Evolutionary conservation across 2,329 filamentous ascomycete species (phyloP).

Genomic region (Nemania diffusa): DNA sequence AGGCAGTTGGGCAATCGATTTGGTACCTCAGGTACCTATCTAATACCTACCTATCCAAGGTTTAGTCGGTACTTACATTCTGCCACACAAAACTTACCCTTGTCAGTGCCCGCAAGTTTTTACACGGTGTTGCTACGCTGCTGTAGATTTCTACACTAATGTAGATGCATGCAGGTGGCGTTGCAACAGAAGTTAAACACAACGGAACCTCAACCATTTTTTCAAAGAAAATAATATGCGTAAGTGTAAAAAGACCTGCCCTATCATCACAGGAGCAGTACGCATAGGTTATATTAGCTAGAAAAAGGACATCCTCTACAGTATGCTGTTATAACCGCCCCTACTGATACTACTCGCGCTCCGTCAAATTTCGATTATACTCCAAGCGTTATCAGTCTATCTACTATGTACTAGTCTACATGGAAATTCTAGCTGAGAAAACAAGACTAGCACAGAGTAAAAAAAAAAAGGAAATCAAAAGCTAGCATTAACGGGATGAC

Average conservation of each 20-base stretch:
- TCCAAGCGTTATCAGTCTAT: neutral
- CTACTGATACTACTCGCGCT: neutral
- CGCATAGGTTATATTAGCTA: neutral
- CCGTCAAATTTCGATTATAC: neutral
- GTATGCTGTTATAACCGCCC: neutral
- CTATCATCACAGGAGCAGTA: neutral
- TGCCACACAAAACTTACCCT: neutral
- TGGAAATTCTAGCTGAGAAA: constrained; percentile 1
- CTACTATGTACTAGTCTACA: neutral
- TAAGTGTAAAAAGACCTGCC: too few species aligned
- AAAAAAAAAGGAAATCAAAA: neutral
- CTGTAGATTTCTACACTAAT: too few species aligned
- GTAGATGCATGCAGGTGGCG: neutral
- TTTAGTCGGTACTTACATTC: neutral
- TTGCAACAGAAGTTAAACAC: neutral
- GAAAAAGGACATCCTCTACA: neutral
- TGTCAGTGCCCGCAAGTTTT: neutral
- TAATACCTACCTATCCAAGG: too few species aligned
- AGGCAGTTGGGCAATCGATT: too few species aligned
- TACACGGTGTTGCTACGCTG: neutral
- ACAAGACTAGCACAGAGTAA: neutral
- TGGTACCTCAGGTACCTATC: too few species aligned
- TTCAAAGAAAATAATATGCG: neutral
- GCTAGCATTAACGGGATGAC: neutral
- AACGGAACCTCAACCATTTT: neutral